Evolutionary conservation across 2,329 filamentous ascomycete species (phyloP).

Genomic region (Epichloe brachyelytri): DNA sequence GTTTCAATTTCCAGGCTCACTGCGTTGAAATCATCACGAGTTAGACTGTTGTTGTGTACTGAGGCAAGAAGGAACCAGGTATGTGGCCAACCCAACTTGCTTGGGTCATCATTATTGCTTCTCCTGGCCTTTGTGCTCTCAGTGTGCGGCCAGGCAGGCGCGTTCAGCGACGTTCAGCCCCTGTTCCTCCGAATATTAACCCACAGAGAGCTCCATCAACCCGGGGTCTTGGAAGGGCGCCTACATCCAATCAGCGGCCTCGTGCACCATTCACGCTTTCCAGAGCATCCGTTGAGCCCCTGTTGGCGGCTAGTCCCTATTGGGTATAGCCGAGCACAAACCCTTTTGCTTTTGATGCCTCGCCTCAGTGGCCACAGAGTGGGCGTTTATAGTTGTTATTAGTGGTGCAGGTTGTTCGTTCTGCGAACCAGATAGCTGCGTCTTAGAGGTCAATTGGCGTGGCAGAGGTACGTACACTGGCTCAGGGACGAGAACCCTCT

Average conservation of each 20-base stretch:
- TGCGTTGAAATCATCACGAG: too few species aligned
- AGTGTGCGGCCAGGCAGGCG: too few species aligned
- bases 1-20: too few species aligned
- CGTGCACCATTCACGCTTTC: neutral
- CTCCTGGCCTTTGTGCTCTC: too few species aligned
- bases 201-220: neutral
- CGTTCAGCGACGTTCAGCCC: too few species aligned
- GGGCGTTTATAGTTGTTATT: constrained; percentile 1
- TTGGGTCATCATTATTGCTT: neutral
- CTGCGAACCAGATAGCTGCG: neutral
- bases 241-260: constrained; percentile 3
- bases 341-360: constrained; percentile 18
- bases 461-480: neutral
- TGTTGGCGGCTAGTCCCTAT: constrained; percentile 9
- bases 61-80: too few species aligned
- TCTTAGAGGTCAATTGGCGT: neutral
- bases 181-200: neutral
- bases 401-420: neutral
- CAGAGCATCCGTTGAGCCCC: neutral
- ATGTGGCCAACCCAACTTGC: too few species aligned
- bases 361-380: constrained; percentile 10
- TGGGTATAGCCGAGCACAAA: constrained; percentile 19
- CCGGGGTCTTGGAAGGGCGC: constrained; percentile 1
- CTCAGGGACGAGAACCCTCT: neutral
- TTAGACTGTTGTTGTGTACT: too few species aligned